Base-by-base conservation (phyloP, 768 basidiomycete species). In the Suillus fuscotomentosus region DNA sequence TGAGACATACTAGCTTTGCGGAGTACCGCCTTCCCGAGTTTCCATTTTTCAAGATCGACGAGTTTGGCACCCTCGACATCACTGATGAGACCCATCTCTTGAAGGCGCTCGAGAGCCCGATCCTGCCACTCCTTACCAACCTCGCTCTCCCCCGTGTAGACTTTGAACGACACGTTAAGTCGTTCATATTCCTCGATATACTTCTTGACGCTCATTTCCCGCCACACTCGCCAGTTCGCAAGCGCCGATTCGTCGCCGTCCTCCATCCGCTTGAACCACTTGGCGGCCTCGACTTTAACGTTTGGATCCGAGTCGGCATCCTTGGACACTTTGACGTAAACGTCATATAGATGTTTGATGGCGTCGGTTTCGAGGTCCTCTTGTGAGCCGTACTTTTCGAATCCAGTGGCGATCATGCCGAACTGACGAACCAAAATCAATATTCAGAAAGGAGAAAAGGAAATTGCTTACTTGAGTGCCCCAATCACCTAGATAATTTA, bases 401-500 rank as follows among this genome's bases (percentile, higher is more conserved):
- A 98, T 0, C 97, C 97, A 57, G 90, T 85, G 0, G 95, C 92
- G 62, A 98, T 91, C 75, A 97, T 76, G 38, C 95, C 95, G 74
- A 92, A 90, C 90, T 92, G 68, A 20, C 20, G 4, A 31, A 31
- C 5, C 5, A 31, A 31, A 31, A 31, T 31, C 5, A 31, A 31
- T 31, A 31, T 6, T 31, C 31, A 31, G 31, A 31, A 31, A 31
- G 31, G 31, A 31, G 31, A 31, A 31, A 31, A 47, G 9, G 53
- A 55, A 22, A 8, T 71, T 2, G 67, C 82, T 73, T 45, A 94
- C 95, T 84, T 98, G 97, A 48, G 95, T 98, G 27, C 97, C 97
- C 97, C 96, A 99, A 73, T 98, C 97, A 2, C 97, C 97, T 17
- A 98, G 85, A 75, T 99, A 99, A 75, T 99, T 99, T 77, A 98